Evolutionary conservation across 331 rosid species (phyloP).

Genomic region (Malus hybrid): DNA sequence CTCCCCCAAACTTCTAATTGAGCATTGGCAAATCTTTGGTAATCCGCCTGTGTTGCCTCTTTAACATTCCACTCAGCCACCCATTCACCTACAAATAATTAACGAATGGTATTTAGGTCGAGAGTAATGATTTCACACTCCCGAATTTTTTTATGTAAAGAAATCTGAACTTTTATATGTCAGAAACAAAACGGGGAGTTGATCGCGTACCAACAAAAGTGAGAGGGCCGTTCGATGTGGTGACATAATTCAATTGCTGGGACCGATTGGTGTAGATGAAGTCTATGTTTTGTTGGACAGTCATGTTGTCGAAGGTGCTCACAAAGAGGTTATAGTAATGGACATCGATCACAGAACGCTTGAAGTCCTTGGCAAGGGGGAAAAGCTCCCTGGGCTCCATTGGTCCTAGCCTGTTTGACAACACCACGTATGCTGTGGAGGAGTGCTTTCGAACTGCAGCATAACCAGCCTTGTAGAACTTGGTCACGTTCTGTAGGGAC

Average conservation of each 20-base stretch:
- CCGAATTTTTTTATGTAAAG: background rate
- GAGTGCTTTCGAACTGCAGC: slow-evolving; percentile 54
- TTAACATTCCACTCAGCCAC: slow-evolving; percentile 62
- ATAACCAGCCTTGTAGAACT: slow-evolving; percentile 59
- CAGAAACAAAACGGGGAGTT: background rate
- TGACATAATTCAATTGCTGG: slow-evolving; percentile 26
- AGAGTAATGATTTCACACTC: background rate
- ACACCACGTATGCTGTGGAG: slow-evolving; percentile 36
- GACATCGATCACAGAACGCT: slow-evolving; percentile 47
- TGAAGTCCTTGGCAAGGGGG: slow-evolving; percentile 41
- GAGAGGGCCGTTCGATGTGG: slow-evolving; percentile 72
- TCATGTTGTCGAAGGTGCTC: slow-evolving; percentile 18
- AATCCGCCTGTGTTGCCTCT: slow-evolving; percentile 45
- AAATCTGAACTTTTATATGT: no score
- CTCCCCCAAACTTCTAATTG: slow-evolving; percentile 40
- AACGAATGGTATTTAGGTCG: background rate
- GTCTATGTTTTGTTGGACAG: slow-evolving; percentile 53
- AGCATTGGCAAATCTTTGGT: slow-evolving; percentile 44
- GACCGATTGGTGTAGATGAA: slow-evolving; percentile 44
- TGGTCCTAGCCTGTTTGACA: slow-evolving; percentile 47
- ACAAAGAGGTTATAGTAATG: slow-evolving; percentile 60
- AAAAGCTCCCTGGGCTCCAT: slow-evolving; percentile 39
- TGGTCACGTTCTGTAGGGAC: slow-evolving; percentile 33
- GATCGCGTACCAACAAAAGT: slow-evolving; percentile 48
- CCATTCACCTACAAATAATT: slow-evolving; percentile 55